A percentile compares a stretch with the other conserved stretches of the same genome.
phyloP scores from a whole-genome alignment of 176 grass and related monocot species.

The Carex myosuroides region DNA sequence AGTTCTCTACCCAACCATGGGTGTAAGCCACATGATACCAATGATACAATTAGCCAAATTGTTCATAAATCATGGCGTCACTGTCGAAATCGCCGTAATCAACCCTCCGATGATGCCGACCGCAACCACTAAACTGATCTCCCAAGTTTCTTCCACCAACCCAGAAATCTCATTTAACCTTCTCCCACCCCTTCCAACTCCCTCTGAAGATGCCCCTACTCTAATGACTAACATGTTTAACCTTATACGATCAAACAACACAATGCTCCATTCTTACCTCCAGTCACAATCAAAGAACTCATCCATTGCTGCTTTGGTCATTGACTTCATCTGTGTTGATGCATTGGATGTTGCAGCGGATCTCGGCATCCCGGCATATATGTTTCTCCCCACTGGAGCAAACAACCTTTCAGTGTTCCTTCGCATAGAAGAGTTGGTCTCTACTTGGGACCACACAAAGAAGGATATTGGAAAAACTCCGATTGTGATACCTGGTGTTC shows the following conservation, averaged over 20 bases:
- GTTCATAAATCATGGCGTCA: slow-evolving; percentile 27
- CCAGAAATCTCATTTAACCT: slow-evolving; percentile 31
- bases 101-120: slow-evolving; percentile 18
- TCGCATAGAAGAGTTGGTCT: slow-evolving; percentile 24
- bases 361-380: slow-evolving; percentile 29
- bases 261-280: slow-evolving; percentile 28
- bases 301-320: slow-evolving; percentile 31
- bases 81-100: slow-evolving; percentile 26
- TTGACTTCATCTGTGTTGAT: slow-evolving; percentile 48
- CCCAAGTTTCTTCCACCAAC: slow-evolving; percentile 23
- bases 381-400: slow-evolving; percentile 35
- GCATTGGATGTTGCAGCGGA: slow-evolving; percentile 26
- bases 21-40: slow-evolving; percentile 49
- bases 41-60: slow-evolving; percentile 61
- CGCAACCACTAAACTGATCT: slow-evolving; percentile 2
- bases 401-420: slow-evolving; percentile 38
- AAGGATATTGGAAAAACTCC: slow-evolving; percentile 17
- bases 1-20: slow-evolving; percentile 37
- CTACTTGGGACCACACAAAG: slow-evolving; percentile 9
- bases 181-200: slow-evolving; percentile 22
- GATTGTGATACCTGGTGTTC: slow-evolving; percentile 31
- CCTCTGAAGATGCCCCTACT: slow-evolving; percentile 5
- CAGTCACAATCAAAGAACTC: slow-evolving; percentile 19
- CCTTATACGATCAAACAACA: slow-evolving; percentile 22
- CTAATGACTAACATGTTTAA: slow-evolving; percentile 27